Percentiles rank a stretch among this genome's conserved stretches.
phyloP scores from a whole-genome alignment of 306 rosid genomes.

The Carpinus viminea region DNA sequence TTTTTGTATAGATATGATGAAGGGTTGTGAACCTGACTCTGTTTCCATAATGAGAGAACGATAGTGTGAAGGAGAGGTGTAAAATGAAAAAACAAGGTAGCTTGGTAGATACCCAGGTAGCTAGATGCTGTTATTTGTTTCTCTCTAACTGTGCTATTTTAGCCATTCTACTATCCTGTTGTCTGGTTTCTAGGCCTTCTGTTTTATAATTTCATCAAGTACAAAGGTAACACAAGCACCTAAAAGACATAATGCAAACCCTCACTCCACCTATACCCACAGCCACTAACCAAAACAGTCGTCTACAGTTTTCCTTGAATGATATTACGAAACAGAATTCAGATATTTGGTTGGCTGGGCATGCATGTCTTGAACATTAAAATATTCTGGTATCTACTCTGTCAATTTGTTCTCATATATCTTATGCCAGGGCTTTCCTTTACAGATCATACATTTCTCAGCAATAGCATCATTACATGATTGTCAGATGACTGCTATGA shows the following conservation, averaged over 20 bases:
- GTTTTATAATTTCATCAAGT: background rate
- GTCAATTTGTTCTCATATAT: background rate
- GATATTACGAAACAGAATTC: background rate
- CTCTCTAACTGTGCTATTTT: background rate
- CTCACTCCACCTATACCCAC: background rate
- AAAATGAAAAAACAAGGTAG: background rate
- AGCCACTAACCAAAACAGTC: background rate
- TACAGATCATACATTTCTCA: background rate
- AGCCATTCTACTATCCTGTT: background rate
- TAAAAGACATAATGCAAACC: background rate
- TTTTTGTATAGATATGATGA: constrained; percentile 13
- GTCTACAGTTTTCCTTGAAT: background rate
- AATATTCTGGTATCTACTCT: background rate
- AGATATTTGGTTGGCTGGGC: background rate
- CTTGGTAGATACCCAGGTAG: background rate
- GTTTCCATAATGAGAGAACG: background rate
- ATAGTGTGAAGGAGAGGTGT: background rate
- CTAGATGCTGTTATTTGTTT: background rate
- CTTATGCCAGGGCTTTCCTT: background rate
- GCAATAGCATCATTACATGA: background rate
- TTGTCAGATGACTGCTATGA: background rate
- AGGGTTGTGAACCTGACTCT: background rate
- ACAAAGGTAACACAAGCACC: background rate
- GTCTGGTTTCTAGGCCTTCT: background rate
- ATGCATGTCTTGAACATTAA: background rate